A percentile compares a stretch with the other conserved stretches of the same genome.
Conservation (phyloP, 495 filamentous ascomycete genomes). For the Aspergillus sparsus region DNA sequence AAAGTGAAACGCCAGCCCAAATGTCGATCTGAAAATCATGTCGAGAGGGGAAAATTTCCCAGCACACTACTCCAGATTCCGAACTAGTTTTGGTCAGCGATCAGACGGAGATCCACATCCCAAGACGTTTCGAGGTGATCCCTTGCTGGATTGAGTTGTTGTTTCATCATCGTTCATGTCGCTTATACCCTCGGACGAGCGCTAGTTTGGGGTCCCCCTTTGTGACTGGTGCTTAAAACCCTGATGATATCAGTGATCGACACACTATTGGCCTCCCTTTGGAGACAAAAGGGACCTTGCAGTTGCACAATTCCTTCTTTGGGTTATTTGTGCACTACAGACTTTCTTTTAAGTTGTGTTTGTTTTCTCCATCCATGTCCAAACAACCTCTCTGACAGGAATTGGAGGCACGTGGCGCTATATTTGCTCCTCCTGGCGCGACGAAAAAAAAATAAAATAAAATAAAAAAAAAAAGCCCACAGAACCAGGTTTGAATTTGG, state of each 20-base stretch:
- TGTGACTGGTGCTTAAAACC: constrained; percentile 3
- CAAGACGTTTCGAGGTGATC: constrained; percentile 18
- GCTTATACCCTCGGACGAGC: constrained; percentile 9
- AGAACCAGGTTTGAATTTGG: too few species aligned
- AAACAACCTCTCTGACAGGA: too few species aligned
- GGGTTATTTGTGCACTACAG: constrained; percentile 2
- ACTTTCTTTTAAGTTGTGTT: too few species aligned
- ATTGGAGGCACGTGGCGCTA: too few species aligned
- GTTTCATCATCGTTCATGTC: constrained; percentile 15
- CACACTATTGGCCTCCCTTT: constrained; percentile 21
- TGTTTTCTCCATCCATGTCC: too few species aligned
- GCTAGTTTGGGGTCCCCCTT: constrained; percentile 1
- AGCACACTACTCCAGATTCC: constrained; percentile 16
- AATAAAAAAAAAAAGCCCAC: too few species aligned
- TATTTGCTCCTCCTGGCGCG: too few species aligned
- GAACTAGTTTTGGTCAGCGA: constrained; percentile 19
- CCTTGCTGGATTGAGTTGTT: constrained; percentile 18
- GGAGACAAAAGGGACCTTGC: not conserved
- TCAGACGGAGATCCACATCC: constrained; percentile 15
- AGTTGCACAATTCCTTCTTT: constrained; percentile 15
- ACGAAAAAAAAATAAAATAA: too few species aligned
- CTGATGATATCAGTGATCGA: constrained; percentile 29
- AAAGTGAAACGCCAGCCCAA: constrained; percentile 21
- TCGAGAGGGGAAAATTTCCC: constrained; percentile 1
- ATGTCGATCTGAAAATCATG: constrained; percentile 23